These are phyloP conservation scores for Lachancea lanzarotensis DNA, from an alignment of 805 yeast species.

Conservation along the genomic window DNA sequence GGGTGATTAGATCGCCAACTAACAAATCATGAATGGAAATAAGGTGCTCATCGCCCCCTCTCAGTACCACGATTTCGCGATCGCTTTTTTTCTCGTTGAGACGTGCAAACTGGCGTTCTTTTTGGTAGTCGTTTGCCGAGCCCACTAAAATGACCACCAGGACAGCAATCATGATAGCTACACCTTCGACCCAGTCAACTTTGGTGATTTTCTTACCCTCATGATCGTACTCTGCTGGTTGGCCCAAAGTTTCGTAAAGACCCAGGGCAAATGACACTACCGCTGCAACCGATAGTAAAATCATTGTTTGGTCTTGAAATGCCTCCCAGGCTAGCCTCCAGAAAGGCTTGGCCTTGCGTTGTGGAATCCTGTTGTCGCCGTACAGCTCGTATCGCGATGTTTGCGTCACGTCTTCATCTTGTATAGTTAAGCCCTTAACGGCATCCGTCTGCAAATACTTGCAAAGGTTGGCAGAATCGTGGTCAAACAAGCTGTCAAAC, in stretches of 20 bases:
- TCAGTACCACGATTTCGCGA: slow-evolving; percentile 66
- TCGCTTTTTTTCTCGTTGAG: slow-evolving; percentile 85
- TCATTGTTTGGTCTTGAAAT: slow-evolving; percentile 82
- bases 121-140: slow-evolving; percentile 93
- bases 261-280: slow-evolving; percentile 85
- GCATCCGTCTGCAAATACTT: slow-evolving; percentile 20
- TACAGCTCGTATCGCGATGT: slow-evolving; percentile 34
- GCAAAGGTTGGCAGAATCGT: slow-evolving; percentile 18
- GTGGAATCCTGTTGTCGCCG: slow-evolving; percentile 71
- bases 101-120: slow-evolving; percentile 86
- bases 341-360: slow-evolving; percentile 61
- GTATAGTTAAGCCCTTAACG: slow-evolving; percentile 18
- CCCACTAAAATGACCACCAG: slow-evolving; percentile 88
- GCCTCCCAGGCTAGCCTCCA: slow-evolving; percentile 70
- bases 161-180: slow-evolving; percentile 90
- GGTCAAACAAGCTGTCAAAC: slow-evolving; percentile 21
- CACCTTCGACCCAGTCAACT: slow-evolving; percentile 99
- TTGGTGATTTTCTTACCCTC: slow-evolving; percentile 73
- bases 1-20: slow-evolving; percentile 77
- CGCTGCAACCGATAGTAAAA: slow-evolving; percentile 80
- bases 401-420: slow-evolving; percentile 8
- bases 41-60: slow-evolving; percentile 62
- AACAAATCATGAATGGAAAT: slow-evolving; percentile 67
- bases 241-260: slow-evolving; percentile 84
- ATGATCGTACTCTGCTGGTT: slow-evolving; percentile 66